A percentile compares a stretch with the other conserved stretches of the same genome.
Evolutionary conservation across 1,139 yeast species (phyloP).

Genomic region (Candida sojae): DNA sequence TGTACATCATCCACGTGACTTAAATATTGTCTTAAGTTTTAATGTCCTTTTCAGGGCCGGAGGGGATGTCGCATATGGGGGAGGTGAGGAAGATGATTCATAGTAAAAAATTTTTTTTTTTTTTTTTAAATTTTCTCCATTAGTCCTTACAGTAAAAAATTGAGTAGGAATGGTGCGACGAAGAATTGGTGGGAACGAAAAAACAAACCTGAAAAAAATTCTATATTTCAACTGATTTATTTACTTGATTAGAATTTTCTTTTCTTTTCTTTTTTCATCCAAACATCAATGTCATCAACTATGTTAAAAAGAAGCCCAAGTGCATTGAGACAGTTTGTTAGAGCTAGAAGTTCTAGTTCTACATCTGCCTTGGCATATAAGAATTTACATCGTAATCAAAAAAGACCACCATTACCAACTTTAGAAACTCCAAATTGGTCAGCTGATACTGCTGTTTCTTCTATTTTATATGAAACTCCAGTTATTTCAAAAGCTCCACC

Average conservation of each 20-base stretch:
- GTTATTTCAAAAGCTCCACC: constrained; percentile 65
- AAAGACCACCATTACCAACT: constrained; percentile 92
- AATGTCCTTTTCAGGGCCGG: neutral
- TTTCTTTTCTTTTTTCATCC: neutral
- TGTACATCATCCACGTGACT: too few relatives aligned
- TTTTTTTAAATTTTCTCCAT: neutral
- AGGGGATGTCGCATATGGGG: neutral
- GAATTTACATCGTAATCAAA: constrained; percentile 80
- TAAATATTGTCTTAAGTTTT: too few relatives aligned
- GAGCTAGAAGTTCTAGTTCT: constrained; percentile 51
- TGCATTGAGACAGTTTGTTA: constrained; percentile 13
- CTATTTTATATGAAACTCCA: constrained; percentile 94
- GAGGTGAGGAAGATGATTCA: neutral
- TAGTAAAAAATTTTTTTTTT: neutral
- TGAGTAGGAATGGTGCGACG: neutral
- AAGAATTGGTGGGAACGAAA: neutral
- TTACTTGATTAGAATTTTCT: too few relatives aligned
- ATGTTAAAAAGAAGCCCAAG: constrained; percentile 14
- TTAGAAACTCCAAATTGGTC: constrained; percentile 94
- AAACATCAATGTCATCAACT: constrained; percentile 1
- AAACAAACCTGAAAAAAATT: neutral
- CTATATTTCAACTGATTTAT: too few relatives aligned
- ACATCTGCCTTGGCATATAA: constrained; percentile 97
- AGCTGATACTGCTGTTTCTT: constrained; percentile 92
- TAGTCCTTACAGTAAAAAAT: neutral